Base-by-base conservation (phyloP, 805 yeast species). In the Wickerhamomyces canadensis region DNA sequence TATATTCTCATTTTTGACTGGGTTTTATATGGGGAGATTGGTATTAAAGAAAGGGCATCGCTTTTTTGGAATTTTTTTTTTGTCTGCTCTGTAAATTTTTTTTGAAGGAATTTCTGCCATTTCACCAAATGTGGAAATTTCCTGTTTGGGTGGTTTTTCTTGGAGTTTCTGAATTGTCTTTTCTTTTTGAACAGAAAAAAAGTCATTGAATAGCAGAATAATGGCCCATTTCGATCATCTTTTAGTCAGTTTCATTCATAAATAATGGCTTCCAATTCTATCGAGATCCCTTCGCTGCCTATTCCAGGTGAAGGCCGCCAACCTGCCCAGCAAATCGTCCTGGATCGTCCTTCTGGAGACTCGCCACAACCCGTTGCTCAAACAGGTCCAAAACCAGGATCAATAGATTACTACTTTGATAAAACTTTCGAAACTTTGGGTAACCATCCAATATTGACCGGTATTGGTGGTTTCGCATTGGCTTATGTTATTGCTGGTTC, bases 361-460 rank as follows among this genome's bases (percentile, higher is more conserved):
- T 37, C 44, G 27, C 47, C 42, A 35, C 43, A 43, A 38, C 38
- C n/a, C n/a, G n/a, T n/a, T n/a, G n/a, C n/a, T n/a, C 46, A 39
- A 52, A 54, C 30, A 52, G 33, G 49, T 14, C 47, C 56, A 24
- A 48, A 51, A 29, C 55, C 53, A 39, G 44, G 51, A 11, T 58
- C 65, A 7, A 49, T 55, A 60, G 89, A 83, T 49, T 68, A 75
- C 56, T 80, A 80, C 54, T 80, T 84, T 48, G 84, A 84, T 56
- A 67, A 70, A 46, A 67, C 78, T 1, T 47, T 72, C 14, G 69
- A 70, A 15, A 74, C 78, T 60, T 68, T 79, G 74, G 76, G 84
- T 6, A 73, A 77, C 34, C 96, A 88, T 58, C 96, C 96, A 9
- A 72, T 80, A 55, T 49, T 84, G 43, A 70, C 89, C 4, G 80